phyloP scores from a whole-genome alignment of 805 yeast genomes.

The Lipomyces spencermartinsiae region DNA sequence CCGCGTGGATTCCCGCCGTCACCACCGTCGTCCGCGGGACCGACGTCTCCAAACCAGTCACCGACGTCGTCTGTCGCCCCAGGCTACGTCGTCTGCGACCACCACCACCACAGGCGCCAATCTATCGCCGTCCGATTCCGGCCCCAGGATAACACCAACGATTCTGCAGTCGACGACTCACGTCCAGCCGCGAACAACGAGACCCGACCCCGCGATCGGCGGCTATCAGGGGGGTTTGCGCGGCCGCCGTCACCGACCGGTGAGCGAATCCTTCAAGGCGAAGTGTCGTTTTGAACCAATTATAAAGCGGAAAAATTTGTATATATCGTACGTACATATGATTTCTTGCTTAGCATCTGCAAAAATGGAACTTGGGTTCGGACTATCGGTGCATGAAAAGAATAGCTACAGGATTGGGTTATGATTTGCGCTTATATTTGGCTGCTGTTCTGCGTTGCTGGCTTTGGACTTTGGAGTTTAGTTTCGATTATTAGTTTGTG shows the following conservation, averaged over 20 bases:
- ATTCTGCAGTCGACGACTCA: constrained; percentile 6
- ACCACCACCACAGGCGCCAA: constrained; percentile 44
- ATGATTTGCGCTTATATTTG: background rate
- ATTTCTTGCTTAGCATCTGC: background rate
- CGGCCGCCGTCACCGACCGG: constrained; percentile 47
- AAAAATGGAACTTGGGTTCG: background rate
- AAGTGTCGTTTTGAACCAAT: constrained; percentile 38
- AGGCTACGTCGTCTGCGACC: constrained; percentile 29
- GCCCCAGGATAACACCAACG: constrained; percentile 25
- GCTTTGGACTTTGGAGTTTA: background rate
- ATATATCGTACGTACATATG: background rate
- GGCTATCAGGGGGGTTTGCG: constrained; percentile 34
- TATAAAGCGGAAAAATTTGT: constrained; percentile 6
- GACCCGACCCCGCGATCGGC: constrained; percentile 11
- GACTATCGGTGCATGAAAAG: constrained; percentile 2
- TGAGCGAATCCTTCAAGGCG: constrained; percentile 47
- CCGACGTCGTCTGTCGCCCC: background rate
- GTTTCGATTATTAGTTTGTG: too few relatives aligned
- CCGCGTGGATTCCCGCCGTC: background rate
- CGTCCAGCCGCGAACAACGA: constrained; percentile 19
- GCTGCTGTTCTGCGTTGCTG: background rate
- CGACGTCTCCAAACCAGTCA: background rate
- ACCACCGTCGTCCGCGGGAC: constrained; percentile 7
- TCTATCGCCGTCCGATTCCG: constrained; percentile 43
- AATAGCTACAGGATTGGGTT: background rate